Evolutionary conservation across 2,329 filamentous ascomycete genomes (phyloP).

Genomic region (Claviceps maximensis): DNA sequence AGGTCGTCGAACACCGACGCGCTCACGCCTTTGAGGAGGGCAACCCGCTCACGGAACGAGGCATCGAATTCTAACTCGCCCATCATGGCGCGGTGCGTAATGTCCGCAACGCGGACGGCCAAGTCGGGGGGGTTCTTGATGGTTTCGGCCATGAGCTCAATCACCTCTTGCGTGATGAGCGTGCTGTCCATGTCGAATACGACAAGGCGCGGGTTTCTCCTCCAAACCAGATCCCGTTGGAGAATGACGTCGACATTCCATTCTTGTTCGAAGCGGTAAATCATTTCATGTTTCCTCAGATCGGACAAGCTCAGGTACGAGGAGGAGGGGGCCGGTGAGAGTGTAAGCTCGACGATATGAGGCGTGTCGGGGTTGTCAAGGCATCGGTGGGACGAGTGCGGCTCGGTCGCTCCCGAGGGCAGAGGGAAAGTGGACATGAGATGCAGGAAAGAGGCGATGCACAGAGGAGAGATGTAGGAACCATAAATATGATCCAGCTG

Average conservation of each 20-base stretch:
- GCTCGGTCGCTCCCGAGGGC: slow-evolving; percentile 34
- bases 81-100: slow-evolving; percentile 89
- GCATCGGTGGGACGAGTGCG: slow-evolving; percentile 49
- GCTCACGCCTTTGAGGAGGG: slow-evolving; percentile 67
- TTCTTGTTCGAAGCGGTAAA: slow-evolving; percentile 74
- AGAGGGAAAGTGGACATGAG: slow-evolving; percentile 51
- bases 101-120: slow-evolving; percentile 70
- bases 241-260: slow-evolving; percentile 81
- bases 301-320: slow-evolving; percentile 55
- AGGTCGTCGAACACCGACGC: slow-evolving; percentile 68
- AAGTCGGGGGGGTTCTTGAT: slow-evolving; percentile 56
- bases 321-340: slow-evolving; percentile 45
- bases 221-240: slow-evolving; percentile 59
- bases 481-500: slow-evolving; percentile 53
- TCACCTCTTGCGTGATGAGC: slow-evolving; percentile 92
- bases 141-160: slow-evolving; percentile 81
- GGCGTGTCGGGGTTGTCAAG: slow-evolving; percentile 48
- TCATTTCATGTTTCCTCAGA: slow-evolving; percentile 64
- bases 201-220: slow-evolving; percentile 70
- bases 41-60: slow-evolving; percentile 68
- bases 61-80: slow-evolving; percentile 87
- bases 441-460: slow-evolving; percentile 52
- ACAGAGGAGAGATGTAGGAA: slow-evolving; percentile 51
- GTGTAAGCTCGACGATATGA: slow-evolving; percentile 51
- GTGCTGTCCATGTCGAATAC: slow-evolving; percentile 99